These are phyloP conservation scores for Grigorovia yakushimaensis DNA, from an alignment of 805 yeast genomes.

Conservation along the genomic window DNA sequence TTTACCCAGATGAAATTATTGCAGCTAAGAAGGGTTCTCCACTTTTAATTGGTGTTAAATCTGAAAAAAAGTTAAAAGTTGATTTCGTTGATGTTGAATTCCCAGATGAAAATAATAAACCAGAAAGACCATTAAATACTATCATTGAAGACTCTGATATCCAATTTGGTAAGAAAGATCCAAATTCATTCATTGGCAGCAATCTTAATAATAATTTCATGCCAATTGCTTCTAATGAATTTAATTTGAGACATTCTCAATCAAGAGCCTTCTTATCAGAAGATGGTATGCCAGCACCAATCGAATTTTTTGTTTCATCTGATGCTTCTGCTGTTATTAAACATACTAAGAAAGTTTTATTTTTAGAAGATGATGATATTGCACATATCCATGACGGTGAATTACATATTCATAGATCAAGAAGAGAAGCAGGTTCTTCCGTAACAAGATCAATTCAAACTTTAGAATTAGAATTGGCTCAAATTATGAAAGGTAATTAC, in stretches of 20 bases:
- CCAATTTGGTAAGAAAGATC: conserved; percentile 4
- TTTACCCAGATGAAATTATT: conserved; percentile 90
- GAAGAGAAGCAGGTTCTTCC: conserved; percentile 79
- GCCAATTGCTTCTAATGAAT: conserved; percentile 48
- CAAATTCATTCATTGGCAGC: conserved; percentile 5
- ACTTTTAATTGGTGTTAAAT: conserved; percentile 90
- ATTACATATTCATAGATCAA: conserved; percentile 94
- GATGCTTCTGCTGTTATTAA: conserved; percentile 95
- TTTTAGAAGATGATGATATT: conserved; percentile 95
- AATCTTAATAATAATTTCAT: conserved; percentile 24
- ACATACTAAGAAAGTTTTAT: conserved; percentile 94
- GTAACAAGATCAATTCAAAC: conserved; percentile 94
- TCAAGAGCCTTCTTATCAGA: conserved; percentile 95
- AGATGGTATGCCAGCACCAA: conserved; percentile 85
- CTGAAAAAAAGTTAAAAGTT: conserved; percentile 89
- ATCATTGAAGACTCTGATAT: conserved; percentile 14
- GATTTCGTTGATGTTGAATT: conserved; percentile 98
- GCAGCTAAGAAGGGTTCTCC: conserved; percentile 99
- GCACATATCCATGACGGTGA: conserved; percentile 98
- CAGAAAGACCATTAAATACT: conserved; percentile 20
- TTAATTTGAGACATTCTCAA: conserved; percentile 70
- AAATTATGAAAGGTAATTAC: conserved; percentile 96
- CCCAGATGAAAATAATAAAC: conserved; percentile 47
- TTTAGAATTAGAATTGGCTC: conserved; percentile 90
- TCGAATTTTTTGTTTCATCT: conserved; percentile 90